Evolutionary conservation across 1,284 basidiomycete genomes (phyloP).

Genomic region (Boletus mariae): DNA sequence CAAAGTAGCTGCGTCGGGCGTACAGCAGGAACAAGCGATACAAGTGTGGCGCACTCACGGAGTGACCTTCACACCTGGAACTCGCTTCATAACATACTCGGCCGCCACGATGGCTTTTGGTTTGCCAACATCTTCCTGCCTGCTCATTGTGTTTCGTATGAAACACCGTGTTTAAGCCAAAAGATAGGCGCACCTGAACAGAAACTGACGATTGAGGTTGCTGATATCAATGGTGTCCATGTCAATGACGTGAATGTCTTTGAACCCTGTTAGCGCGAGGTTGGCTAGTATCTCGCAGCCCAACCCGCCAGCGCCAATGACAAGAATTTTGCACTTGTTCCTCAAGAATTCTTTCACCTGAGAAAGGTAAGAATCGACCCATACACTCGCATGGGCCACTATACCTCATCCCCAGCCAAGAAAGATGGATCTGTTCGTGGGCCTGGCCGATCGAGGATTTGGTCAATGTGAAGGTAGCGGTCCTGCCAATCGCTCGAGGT

Average conservation of each 20-base stretch:
- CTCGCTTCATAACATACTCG: constrained; percentile 92
- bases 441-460: constrained; percentile 76
- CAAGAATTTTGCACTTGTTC: constrained; percentile 85
- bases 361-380: constrained; percentile 2
- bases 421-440: constrained; percentile 78
- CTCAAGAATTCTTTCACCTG: constrained; percentile 88
- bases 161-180: neutral
- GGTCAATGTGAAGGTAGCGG: constrained; percentile 76
- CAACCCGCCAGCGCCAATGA: constrained; percentile 94
- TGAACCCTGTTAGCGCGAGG: constrained; percentile 91
- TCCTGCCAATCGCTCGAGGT: constrained; percentile 60
- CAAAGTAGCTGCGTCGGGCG: constrained; percentile 68
- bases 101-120: constrained; percentile 94
- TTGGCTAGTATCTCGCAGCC: constrained; percentile 96
- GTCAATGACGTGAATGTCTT: constrained; percentile 98
- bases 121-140: constrained; percentile 88
- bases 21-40: constrained; percentile 14
- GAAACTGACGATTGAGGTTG: constrained; percentile 97
- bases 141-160: constrained; percentile 31
- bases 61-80: constrained; percentile 91
- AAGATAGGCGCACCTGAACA: constrained; percentile 78
- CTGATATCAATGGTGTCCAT: constrained; percentile 99
- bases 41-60: constrained; percentile 55
- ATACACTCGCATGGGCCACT: constrained; percentile 18
- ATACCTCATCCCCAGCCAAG: constrained; percentile 67